Base-by-base conservation (phyloP, 495 filamentous ascomycete species). In the Chaetomidium leptoderma region DNA sequence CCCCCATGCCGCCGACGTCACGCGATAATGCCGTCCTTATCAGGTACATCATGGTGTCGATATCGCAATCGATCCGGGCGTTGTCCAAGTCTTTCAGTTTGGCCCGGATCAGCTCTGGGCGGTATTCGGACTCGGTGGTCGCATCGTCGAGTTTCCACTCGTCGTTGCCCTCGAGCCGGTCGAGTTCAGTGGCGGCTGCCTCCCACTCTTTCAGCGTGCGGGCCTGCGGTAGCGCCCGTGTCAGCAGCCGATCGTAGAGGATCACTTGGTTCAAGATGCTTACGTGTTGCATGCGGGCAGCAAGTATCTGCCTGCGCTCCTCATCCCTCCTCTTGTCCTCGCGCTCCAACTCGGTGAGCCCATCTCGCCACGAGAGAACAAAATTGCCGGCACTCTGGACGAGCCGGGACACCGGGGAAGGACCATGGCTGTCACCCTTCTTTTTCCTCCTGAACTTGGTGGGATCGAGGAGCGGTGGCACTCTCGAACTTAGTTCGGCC, bases 1-100 rank as follows among this genome's bases (percentile, higher is more conserved):
- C 88, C 49, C 86, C 89, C 87, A 96, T 96, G 59, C 85, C 87
- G 11, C 90, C 92, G 33, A 96, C 66, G 61, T 90, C 84, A 30
- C 92, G 86, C 32, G 86, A 89, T 52, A 97, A 68, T 6, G 87
- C 77, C 0, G 92, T 96, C 37, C 92, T 85, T 35, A 96, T 77
- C 27, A 92, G 77, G 60, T 88, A 87, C 56, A 93, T 74, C 88
- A 96, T 92, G 30, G 58, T 55, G 29, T 59, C 59, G 56, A 89
- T 80, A 74, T 97, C 91, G 61, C 85, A 84, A 64, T 77, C 86
- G 24, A 78, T 77, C 16, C 89, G 83, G 35, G 90, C 91, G 21
- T 88, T 80, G 49, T 95, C 85, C 48, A 97, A 77, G 59, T 90
- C 83, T 55, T 77, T 74, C 33, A 96, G 74, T 29, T 89, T 84